Conservation (phyloP, 768 basidiomycete genomes). For the Tylopilus vinaceipallidus region DNA sequence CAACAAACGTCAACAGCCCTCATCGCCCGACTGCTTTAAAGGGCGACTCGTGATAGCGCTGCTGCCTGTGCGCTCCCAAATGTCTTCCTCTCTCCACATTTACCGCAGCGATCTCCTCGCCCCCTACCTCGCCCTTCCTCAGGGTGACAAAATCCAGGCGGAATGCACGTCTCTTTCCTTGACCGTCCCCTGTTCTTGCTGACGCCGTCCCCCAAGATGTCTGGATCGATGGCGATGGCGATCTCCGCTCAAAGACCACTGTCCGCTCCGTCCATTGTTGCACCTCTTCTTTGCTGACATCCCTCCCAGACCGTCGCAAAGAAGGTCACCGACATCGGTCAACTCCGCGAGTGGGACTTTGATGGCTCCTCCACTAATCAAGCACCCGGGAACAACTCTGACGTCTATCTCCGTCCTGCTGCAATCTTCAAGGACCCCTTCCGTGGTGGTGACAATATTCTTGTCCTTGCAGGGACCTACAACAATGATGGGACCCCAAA, state of each 20-base stretch:
- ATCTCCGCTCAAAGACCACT: slow-evolving; percentile 95
- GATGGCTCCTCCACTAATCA: slow-evolving; percentile 98
- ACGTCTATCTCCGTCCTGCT: slow-evolving; percentile 96
- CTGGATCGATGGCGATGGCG: slow-evolving; percentile 96
- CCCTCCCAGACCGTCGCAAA: slow-evolving; percentile 73
- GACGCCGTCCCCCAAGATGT: slow-evolving; percentile 64
- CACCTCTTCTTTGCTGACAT: not conserved
- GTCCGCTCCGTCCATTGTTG: slow-evolving; percentile 41
- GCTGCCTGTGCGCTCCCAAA: slow-evolving; percentile 3
- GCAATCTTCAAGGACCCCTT: slow-evolving; percentile 99
- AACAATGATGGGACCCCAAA: slow-evolving; percentile 99
- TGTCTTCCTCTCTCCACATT: slow-evolving; percentile 32
- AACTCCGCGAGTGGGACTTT: slow-evolving; percentile 98
- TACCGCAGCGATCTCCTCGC: slow-evolving; percentile 86
- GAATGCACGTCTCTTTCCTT: slow-evolving; percentile 60
- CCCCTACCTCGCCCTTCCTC: slow-evolving; percentile 84
- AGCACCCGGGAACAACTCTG: slow-evolving; percentile 93
- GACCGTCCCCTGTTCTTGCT: not conserved
- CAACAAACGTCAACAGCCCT: slow-evolving; percentile 29
- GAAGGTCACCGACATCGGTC: slow-evolving; percentile 82
- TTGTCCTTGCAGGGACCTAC: slow-evolving; percentile 96
- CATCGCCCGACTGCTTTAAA: slow-evolving; percentile 25
- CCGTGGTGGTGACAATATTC: slow-evolving; percentile 97
- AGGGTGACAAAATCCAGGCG: slow-evolving; percentile 92
- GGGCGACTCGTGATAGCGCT: not conserved